Evolutionary conservation across 495 filamentous ascomycete genomes (phyloP).

Genomic region (Xylaria palmicola): DNA sequence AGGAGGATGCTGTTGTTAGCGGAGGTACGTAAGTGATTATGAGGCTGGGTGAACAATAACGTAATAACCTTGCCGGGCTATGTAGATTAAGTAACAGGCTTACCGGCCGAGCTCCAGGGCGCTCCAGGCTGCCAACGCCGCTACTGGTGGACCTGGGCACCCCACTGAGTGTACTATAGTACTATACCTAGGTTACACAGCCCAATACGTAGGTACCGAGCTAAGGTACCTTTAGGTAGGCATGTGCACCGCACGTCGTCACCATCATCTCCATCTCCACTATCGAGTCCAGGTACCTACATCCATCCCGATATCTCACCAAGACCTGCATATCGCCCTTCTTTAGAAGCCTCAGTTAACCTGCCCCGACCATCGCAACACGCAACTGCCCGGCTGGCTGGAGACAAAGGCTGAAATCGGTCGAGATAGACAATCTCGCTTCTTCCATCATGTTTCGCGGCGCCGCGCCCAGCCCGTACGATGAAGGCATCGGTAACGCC

Average conservation of each 20-base stretch:
- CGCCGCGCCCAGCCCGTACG: slow-evolving; percentile 49
- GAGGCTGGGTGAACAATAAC: too few species aligned
- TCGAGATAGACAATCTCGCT: not conserved
- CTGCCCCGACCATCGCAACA: not conserved
- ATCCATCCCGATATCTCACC: not conserved
- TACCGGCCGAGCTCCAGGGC: too few species aligned
- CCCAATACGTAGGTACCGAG: not conserved
- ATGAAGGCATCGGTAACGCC: slow-evolving; percentile 50
- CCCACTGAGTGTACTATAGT: too few species aligned
- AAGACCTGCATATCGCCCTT: not conserved
- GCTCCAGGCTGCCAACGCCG: too few species aligned
- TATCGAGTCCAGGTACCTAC: not conserved
- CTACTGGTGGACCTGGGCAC: too few species aligned
- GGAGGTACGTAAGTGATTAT: not conserved
- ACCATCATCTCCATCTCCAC: slow-evolving; percentile 8
- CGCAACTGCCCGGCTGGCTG: not conserved
- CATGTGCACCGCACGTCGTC: slow-evolving; percentile 9
- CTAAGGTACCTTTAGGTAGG: too few species aligned
- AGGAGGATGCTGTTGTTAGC: too few species aligned
- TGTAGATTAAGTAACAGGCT: too few species aligned
- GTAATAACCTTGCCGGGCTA: too few species aligned
- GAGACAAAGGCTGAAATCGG: not conserved
- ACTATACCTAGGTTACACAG: slow-evolving; percentile 4
- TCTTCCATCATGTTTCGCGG: slow-evolving; percentile 50
- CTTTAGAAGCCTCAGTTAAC: not conserved